A percentile compares a stretch with the other conserved stretches of the same genome.
phyloP scores from a whole-genome alignment of 495 filamentous ascomycete genomes.

The Glonium stellatum region DNA sequence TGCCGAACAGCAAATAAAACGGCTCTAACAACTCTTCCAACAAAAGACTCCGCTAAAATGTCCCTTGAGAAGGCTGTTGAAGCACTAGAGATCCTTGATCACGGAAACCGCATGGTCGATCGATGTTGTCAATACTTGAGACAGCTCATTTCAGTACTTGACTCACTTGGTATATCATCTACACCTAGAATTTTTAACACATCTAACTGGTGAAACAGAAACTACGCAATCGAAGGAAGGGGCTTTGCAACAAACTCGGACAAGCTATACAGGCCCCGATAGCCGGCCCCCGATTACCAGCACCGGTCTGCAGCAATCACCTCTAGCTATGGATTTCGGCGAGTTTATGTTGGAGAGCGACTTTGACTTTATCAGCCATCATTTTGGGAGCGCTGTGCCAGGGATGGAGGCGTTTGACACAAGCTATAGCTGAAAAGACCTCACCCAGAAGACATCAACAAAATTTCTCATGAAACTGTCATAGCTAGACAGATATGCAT shows the following conservation, averaged over 20 bases:
- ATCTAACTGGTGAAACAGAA: too few species aligned
- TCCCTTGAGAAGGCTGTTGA: constrained; percentile 33
- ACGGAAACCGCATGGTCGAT: constrained; percentile 39
- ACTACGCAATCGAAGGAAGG: too few species aligned
- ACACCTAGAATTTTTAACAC: background rate
- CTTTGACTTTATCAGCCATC: constrained; percentile 30
- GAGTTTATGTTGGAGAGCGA: constrained; percentile 44
- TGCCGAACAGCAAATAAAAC: background rate
- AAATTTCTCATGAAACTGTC: too few species aligned
- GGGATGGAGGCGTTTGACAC: too few species aligned
- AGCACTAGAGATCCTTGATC: constrained; percentile 36
- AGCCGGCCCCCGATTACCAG: too few species aligned
- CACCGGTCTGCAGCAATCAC: constrained; percentile 8
- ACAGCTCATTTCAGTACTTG: constrained; percentile 31
- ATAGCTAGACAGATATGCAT: too few species aligned
- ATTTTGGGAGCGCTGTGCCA: too few species aligned
- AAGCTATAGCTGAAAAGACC: too few species aligned
- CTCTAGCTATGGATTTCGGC: constrained; percentile 38
- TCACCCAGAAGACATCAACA: too few species aligned
- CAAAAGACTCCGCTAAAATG: constrained; percentile 10
- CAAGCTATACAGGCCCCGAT: too few species aligned
- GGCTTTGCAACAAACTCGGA: too few species aligned
- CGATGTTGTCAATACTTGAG: constrained; percentile 38
- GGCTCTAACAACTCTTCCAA: too few species aligned
- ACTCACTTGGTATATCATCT: constrained; percentile 26